Percentiles rank a stretch among this genome's conserved stretches.
Evolutionary conservation across 441 rosid genomes (phyloP).

Genomic region (Daphne laureola): DNA sequence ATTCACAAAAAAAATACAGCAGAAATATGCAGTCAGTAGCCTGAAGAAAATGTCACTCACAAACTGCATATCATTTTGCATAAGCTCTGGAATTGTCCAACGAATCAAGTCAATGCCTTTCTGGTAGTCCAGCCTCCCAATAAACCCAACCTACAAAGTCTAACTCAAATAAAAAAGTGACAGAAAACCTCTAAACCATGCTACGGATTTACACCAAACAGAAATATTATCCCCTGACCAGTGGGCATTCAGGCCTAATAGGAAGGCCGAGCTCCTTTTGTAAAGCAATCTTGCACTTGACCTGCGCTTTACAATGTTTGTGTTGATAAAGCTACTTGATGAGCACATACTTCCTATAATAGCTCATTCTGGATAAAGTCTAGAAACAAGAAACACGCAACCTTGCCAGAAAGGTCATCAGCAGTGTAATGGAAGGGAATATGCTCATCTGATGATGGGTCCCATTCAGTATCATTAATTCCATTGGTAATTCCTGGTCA

Average conservation of each 20-base stretch:
- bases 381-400: constrained; percentile 16
- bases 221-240: constrained; percentile 38
- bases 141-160: constrained; percentile 75
- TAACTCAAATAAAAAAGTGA: constrained; percentile 15
- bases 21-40: neutral
- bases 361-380: neutral
- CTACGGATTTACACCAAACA: constrained; percentile 5
- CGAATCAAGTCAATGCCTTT: constrained; percentile 88
- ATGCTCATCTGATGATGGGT: constrained; percentile 68
- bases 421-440: constrained; percentile 52
- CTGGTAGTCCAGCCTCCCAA: constrained; percentile 93
- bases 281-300: constrained; percentile 70
- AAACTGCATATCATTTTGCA: constrained; percentile 85
- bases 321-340: constrained; percentile 16
- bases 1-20: neutral
- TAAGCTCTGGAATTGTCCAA: constrained; percentile 56
- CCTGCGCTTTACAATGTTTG: constrained; percentile 31
- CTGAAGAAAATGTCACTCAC: constrained; percentile 45
- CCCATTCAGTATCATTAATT: constrained; percentile 74
- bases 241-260: constrained; percentile 65
- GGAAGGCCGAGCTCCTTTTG: constrained; percentile 91
- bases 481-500: constrained; percentile 82
- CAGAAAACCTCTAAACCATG: neutral
- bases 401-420: constrained; percentile 83
- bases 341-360: neutral